These are phyloP conservation scores for Tritrichomonas musculus DNA, from an alignment of 208 protist genomes.

Conservation along the genomic window DNA sequence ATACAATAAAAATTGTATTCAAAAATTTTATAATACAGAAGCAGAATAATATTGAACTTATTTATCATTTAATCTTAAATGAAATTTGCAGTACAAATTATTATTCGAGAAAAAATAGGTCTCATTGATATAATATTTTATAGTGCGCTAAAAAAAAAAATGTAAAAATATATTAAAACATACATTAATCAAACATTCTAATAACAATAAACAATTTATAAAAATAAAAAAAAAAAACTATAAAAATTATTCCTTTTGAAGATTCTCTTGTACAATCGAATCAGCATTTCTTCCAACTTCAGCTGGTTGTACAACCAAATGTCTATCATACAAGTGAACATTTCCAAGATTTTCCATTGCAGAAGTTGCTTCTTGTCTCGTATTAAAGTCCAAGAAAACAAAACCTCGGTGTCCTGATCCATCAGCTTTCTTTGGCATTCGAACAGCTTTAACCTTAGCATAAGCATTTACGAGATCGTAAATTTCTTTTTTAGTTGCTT, in stretches of 20 bases:
- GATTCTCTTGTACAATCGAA: neutral
- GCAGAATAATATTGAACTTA: neutral
- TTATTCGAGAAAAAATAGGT: too few species aligned
- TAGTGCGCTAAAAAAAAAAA: too few species aligned
- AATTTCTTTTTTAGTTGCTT: neutral
- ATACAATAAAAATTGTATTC: too few species aligned
- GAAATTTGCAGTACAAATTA: too few species aligned
- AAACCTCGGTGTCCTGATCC: neutral
- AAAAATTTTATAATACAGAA: neutral
- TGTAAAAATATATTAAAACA: too few species aligned
- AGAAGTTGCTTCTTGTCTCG: neutral
- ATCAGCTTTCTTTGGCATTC: neutral
- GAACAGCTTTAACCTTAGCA: neutral
- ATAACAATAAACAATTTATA: neutral
- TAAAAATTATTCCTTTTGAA: neutral
- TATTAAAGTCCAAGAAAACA: neutral
- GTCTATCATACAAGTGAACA: neutral
- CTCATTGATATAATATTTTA: too few species aligned
- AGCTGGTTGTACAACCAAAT: slow-evolving; percentile 6
- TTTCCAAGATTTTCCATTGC: neutral
- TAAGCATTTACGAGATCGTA: neutral
- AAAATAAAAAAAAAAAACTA: neutral
- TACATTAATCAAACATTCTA: too few species aligned
- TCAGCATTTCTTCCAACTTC: neutral
- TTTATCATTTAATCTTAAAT: neutral